These are phyloP conservation scores for Tricholoma saponaceum DNA, from an alignment of 768 basidiomycete species.

Conservation along the genomic window DNA sequence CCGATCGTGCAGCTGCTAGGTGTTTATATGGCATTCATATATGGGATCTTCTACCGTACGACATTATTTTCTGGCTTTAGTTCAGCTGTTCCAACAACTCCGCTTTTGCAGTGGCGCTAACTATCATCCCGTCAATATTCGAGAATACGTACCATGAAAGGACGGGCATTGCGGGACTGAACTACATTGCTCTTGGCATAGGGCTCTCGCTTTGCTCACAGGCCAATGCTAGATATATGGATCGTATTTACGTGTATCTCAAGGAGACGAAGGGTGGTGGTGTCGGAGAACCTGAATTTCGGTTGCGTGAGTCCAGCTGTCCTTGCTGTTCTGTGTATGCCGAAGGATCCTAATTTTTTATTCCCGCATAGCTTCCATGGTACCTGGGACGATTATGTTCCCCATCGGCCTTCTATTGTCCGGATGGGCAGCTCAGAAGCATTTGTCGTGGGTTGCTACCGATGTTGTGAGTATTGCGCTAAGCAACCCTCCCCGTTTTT, in stretches of 20 bases:
- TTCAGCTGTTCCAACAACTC: not conserved
- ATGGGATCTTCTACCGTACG: slow-evolving; percentile 57
- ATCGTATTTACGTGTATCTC: slow-evolving; percentile 47
- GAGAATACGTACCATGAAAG: slow-evolving; percentile 47
- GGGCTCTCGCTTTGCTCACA: slow-evolving; percentile 53
- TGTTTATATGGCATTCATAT: slow-evolving; percentile 66
- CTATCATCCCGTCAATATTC: slow-evolving; percentile 61
- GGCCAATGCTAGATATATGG: slow-evolving; percentile 52
- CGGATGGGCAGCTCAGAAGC: slow-evolving; percentile 63
- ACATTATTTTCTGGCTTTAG: not conserved
- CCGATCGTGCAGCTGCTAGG: slow-evolving; percentile 67
- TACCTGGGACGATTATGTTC: slow-evolving; percentile 53
- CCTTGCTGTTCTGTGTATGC: not conserved
- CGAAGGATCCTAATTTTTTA: not conserved
- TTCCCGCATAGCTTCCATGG: slow-evolving; percentile 44
- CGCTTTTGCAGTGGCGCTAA: slow-evolving; percentile 53
- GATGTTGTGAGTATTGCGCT: slow-evolving; percentile 52
- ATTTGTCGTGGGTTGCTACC: slow-evolving; percentile 65
- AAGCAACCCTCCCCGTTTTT: too few relatives aligned
- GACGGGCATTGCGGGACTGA: slow-evolving; percentile 57
- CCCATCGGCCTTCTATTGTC: slow-evolving; percentile 66
- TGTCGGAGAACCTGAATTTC: slow-evolving; percentile 47
- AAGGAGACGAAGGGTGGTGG: slow-evolving; percentile 43
- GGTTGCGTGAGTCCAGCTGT: slow-evolving; percentile 35
- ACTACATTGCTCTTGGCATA: slow-evolving; percentile 70